Evolutionary conservation across 352 stramenopile genomes (phyloP).

Genomic region (Pilasporangium apinafurcum): DNA sequence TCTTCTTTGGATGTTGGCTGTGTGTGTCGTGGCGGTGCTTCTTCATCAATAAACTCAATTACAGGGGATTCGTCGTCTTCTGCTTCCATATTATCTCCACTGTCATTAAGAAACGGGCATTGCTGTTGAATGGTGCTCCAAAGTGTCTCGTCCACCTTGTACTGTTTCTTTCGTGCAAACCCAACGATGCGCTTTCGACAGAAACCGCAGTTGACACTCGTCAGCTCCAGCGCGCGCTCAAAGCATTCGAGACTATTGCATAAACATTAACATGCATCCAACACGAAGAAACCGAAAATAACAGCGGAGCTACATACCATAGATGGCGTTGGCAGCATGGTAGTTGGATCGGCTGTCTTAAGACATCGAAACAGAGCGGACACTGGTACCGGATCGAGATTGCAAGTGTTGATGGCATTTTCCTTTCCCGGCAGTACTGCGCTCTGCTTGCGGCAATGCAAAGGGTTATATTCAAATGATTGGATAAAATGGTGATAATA

Average conservation of each 20-base stretch:
- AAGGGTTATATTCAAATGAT: no score
- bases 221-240: constrained; percentile 64
- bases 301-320: constrained; percentile 25
- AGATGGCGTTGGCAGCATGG: constrained; percentile 69
- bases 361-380: constrained; percentile 71
- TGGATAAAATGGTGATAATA: no score
- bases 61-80: constrained; percentile 9
- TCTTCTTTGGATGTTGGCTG: neutral
- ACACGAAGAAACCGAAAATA: no score
- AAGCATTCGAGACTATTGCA: constrained; percentile 50
- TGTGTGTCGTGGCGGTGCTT: constrained; percentile 15
- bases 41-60: constrained; percentile 48
- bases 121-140: constrained; percentile 39
- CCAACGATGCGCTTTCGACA: constrained; percentile 71
- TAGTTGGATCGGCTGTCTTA: constrained; percentile 56
- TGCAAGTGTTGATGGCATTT: constrained; percentile 6
- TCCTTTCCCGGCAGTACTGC: no score
- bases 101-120: constrained; percentile 30
- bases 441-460: no score
- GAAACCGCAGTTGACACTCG: constrained; percentile 74
- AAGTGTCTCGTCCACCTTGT: constrained; percentile 62
- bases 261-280: no score
- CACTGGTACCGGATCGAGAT: constrained; percentile 69
- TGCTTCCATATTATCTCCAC: constrained; percentile 11
- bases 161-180: constrained; percentile 66